A percentile compares a stretch with the other conserved stretches of the same genome.
phyloP scores from a whole-genome alignment of 331 rosid species.

The Phaseolus coccineus region DNA sequence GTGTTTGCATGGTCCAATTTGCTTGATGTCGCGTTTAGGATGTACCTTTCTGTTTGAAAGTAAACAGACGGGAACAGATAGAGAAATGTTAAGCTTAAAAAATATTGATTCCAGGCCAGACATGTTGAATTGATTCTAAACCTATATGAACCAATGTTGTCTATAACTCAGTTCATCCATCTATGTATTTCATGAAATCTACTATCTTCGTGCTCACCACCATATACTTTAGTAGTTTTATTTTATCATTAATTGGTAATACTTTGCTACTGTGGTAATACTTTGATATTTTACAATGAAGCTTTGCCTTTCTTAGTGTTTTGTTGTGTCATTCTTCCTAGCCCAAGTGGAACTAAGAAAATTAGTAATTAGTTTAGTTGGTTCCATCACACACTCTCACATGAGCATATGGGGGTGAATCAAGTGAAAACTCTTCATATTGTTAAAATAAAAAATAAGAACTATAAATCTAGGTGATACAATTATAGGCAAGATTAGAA shows the following conservation, averaged over 20 bases:
- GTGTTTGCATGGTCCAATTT: not conserved
- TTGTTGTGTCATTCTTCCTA: not conserved
- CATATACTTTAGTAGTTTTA: not conserved
- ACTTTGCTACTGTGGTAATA: not conserved
- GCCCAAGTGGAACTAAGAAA: not conserved
- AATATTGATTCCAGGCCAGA: not conserved
- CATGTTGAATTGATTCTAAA: conserved; percentile 23
- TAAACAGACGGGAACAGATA: conserved; percentile 7
- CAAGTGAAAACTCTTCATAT: not conserved
- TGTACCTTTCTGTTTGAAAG: not conserved
- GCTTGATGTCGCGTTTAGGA: not conserved
- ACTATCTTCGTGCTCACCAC: not conserved
- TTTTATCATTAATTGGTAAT: not conserved
- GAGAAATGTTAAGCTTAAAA: conserved; percentile 2
- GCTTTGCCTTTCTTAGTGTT: not conserved
- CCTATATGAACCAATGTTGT: not conserved
- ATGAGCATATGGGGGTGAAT: not conserved
- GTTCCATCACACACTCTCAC: not conserved
- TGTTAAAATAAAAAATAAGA: not conserved
- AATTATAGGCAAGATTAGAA: too few relatives aligned
- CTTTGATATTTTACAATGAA: conserved; percentile 1
- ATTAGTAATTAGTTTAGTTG: not conserved
- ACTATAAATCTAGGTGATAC: not conserved
- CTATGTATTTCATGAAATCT: not conserved
- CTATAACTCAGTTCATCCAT: not conserved